Evolutionary conservation across 352 stramenopile species (phyloP), one percentile per base, ranked within the genome.

Genomic region (Globisporangium carolinianum): DNA sequence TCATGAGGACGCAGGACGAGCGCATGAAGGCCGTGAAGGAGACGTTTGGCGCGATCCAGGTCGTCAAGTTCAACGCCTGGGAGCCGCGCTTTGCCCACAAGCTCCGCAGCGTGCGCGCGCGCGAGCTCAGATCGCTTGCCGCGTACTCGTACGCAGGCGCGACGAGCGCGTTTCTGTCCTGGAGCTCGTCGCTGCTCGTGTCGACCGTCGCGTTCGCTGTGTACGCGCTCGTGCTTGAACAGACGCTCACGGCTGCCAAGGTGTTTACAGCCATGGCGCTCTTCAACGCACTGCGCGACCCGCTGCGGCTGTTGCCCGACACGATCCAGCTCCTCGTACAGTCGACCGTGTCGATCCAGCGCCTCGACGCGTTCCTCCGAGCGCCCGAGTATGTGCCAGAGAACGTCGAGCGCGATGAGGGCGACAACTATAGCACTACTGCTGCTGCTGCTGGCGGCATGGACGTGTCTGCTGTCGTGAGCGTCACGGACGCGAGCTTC

Each of bases 11-110:
- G 1, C 24, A 75, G 15, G 72, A 85, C 41, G 43, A 53, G 10
- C 75, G 72, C 37, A 77, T 85, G 71, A 61, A 67, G 1, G 58
- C 66, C 0, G 47, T 85, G 41, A 81, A 79, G 17, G 72, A 87
- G 51, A 55, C 73, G 3, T 72, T 85, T 39, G 54, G 55, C n/a
- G 76, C 69, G 38, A 95, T 97, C 55, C 84, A 91, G 24, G 87
- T 95, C 63, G 84, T 97, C 72, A 97, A 97, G 68, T 94, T 96
- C 60, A 94, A 96, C 67, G 83, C 80, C 3, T 97, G 85, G 84
- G 91, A 97, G 60, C 17, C 50, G 10, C 80, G 79, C 1, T 95
- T 97, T 68, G 63, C 69, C 46, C 73, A 74, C 39, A 83, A 89
- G 63, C 70, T 97, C 8, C 47, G 64, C 12, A 17, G 57, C 35